Evolutionary conservation across 352 stramenopile genomes (phyloP).

Genomic region (Halophytophthora batemanensis): DNA sequence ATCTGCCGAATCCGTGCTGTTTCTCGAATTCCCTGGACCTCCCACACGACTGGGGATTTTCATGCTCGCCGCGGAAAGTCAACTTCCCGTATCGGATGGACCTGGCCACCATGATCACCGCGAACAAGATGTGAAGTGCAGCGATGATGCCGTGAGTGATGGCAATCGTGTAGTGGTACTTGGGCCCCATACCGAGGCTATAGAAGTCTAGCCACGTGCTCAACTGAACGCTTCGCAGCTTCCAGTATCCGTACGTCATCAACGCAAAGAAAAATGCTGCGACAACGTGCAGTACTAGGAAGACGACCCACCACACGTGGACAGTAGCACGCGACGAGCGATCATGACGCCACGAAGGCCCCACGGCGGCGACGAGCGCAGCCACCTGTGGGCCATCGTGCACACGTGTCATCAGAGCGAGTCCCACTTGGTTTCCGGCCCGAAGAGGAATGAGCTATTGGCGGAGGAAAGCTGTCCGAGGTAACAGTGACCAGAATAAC

Average conservation of each 20-base stretch:
- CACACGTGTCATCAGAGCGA: background rate
- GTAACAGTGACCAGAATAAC: background rate
- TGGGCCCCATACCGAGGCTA: conserved; percentile 19
- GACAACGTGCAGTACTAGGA: conserved; percentile 16
- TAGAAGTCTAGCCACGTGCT: conserved; percentile 26
- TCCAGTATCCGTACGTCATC: conserved; percentile 17
- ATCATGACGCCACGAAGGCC: background rate
- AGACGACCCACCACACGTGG: conserved; percentile 17
- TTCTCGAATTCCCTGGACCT: background rate
- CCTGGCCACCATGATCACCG: conserved; percentile 15
- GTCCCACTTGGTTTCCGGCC: no score
- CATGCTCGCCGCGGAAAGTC: conserved; percentile 10
- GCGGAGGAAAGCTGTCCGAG: no score
- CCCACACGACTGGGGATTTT: background rate
- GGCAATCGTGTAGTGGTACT: conserved; percentile 12
- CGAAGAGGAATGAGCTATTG: no score
- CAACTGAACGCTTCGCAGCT: conserved; percentile 11
- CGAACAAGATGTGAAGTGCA: conserved; percentile 10
- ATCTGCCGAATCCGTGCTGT: background rate
- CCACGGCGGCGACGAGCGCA: conserved; percentile 1
- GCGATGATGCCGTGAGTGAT: conserved; percentile 14
- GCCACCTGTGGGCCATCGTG: conserved; percentile 14
- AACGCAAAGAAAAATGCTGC: conserved; percentile 24
- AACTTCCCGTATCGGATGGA: conserved; percentile 18
- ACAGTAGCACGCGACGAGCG: conserved; percentile 10